Base-by-base conservation (phyloP, 768 basidiomycete genomes). In the Coprinopsis cinerea region DNA sequence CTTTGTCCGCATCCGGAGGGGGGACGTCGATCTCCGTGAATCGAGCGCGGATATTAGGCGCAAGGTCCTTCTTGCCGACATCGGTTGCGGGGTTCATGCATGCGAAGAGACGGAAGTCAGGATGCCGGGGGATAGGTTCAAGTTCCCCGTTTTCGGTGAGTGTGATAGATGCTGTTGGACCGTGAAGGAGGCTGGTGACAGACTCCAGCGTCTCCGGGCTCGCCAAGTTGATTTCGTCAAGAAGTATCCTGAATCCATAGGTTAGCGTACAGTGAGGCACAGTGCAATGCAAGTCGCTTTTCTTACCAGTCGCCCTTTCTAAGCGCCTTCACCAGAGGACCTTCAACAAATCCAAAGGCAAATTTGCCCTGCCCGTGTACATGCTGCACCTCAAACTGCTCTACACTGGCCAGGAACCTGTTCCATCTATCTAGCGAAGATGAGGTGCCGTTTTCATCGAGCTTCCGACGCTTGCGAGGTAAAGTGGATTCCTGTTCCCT, bases 31-130 rank as follows among this genome's bases (percentile, higher is more conserved):
- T 81, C 64, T 98, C 96, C 1, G 93, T 96, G 69, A 99, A 98
- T 25, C 88, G 82, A 9, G 86, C 80, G 28, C 94, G 83, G 43
- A 98, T 88, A 59, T 85, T 86, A 3, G 89, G 85, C 15, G 92
- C 91, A 0, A 99, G 82, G 59, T 98, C 95, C 59, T 93, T 96
- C 72, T 98, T 99, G 27, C 96, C 96, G 13, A 97, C 88, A 58
- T 99, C 96, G 2, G 94, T 99, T 0, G 96, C 96, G 3, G 96
- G 96, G 61, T 99, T 99, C 96, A 99, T 99, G 64, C 96, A 99
- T 3, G 93, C 93, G 60, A 98, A 98, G 3, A 98, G 75, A 17
- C 95, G 88, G 71, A 99, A 99, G 59, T 95, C 86, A 15, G 92
- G 83, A 64, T 99, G 96, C 0, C 96, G 86, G 43, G 85, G 84